Conservation (phyloP, 768 basidiomycete genomes). For the Suillus occidentalis region DNA sequence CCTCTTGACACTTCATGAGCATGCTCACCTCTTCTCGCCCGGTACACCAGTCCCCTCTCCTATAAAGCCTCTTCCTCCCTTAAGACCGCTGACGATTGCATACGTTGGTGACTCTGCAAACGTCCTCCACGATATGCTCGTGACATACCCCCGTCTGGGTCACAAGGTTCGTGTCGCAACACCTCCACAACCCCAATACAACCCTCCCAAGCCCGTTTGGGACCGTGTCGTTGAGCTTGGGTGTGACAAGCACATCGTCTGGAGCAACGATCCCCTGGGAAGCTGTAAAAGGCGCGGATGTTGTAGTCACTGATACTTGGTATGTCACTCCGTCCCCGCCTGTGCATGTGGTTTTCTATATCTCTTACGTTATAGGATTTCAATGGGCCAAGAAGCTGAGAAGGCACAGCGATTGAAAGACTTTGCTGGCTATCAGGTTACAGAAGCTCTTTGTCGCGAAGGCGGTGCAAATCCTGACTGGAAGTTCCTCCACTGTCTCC, state of each 20-base stretch:
- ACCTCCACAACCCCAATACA: conserved; percentile 61
- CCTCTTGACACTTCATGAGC: conserved; percentile 85
- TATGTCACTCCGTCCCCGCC: conserved; percentile 28
- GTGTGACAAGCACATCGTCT: conserved; percentile 71
- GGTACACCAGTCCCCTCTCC: conserved; percentile 15
- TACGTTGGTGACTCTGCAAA: conserved; percentile 96
- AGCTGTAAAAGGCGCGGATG: conserved; percentile 86
- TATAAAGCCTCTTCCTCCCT: conserved; percentile 41
- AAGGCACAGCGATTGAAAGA: conserved; percentile 82
- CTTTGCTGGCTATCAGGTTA: conserved; percentile 93
- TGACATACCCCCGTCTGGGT: conserved; percentile 89
- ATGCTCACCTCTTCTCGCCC: conserved; percentile 53
- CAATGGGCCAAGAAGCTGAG: conserved; percentile 98
- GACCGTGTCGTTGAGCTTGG: conserved; percentile 72
- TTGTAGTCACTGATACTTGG: conserved; percentile 99
- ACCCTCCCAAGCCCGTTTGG: conserved; percentile 75
- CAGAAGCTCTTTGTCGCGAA: conserved; percentile 77
- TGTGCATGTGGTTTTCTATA: neutral
- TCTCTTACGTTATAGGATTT: conserved; percentile 62
- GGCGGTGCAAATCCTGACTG: conserved; percentile 85
- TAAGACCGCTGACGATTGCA: conserved; percentile 84
- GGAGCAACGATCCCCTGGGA: conserved; percentile 80
- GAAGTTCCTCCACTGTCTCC: conserved; percentile 96
- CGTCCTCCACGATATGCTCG: conserved; percentile 96
- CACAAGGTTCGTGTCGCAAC: conserved; percentile 84